Conservation (phyloP, 2,329 filamentous ascomycete species). For the Colletotrichum sublineola region DNA sequence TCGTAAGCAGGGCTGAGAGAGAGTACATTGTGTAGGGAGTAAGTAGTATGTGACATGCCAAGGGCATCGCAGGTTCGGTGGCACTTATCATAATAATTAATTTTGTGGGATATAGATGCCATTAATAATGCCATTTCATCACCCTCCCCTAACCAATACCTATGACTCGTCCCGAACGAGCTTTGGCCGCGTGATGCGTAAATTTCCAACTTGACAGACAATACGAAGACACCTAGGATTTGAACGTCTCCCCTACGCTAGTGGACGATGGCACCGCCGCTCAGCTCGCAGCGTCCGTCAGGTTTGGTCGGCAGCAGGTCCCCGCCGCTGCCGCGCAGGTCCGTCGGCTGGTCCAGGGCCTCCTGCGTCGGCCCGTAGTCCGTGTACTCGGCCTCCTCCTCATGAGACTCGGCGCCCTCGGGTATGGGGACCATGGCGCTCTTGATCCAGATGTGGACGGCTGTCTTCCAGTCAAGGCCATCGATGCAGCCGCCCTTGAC, state of each 20-base stretch:
- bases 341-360: conserved; percentile 61
- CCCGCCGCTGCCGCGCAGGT: conserved; percentile 53
- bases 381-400: conserved; percentile 63
- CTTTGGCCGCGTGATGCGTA: neutral
- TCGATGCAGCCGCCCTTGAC: conserved; percentile 78
- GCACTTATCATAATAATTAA: too few relatives aligned
- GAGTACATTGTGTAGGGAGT: too few relatives aligned
- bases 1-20: conserved; percentile 5
- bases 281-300: conserved; percentile 49
- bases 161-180: neutral
- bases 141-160: too few relatives aligned
- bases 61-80: neutral
- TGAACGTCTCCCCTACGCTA: neutral
- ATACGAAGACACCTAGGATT: neutral
- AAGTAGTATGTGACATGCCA: neutral
- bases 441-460: conserved; percentile 77
- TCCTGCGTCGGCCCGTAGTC: conserved; percentile 61
- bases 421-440: conserved; percentile 78
- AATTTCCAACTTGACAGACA: neutral
- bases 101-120: conserved; percentile 1
- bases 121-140: neutral
- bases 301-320: conserved; percentile 17
- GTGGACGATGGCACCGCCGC: conserved; percentile 26
- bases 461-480: conserved; percentile 70
- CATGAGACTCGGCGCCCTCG: conserved; percentile 70